Conservation (phyloP, 495 filamentous ascomycete species). For the Evernia prunastri region DNA sequence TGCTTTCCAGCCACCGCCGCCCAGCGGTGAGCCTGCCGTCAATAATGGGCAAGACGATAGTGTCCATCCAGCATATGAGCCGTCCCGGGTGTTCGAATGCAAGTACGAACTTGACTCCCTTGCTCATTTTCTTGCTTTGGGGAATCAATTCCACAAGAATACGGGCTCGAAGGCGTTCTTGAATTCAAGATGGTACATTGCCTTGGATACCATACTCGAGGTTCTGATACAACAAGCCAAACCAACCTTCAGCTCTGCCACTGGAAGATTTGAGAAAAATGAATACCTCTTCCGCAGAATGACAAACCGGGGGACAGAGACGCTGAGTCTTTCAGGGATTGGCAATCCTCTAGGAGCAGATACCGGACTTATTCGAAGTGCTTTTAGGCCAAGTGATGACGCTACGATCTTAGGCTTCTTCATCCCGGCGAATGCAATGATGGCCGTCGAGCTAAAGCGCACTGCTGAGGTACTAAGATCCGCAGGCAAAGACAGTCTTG, state of each 20-base stretch:
- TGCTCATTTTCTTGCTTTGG: constrained; percentile 80
- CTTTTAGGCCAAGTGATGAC: constrained; percentile 95
- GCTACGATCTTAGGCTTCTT: constrained; percentile 94
- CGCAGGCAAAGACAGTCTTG: constrained; percentile 48
- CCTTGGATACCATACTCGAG: constrained; percentile 63
- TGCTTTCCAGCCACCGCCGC: constrained; percentile 90
- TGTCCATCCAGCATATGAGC: constrained; percentile 83
- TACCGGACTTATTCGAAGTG: constrained; percentile 81
- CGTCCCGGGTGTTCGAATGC: constrained; percentile 85
- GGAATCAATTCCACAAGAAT: constrained; percentile 76
- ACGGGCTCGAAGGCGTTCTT: constrained; percentile 74
- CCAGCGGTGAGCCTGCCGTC: constrained; percentile 62
- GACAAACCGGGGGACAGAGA: constrained; percentile 83
- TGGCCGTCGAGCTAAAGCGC: constrained; percentile 81
- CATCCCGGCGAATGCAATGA: constrained; percentile 94
- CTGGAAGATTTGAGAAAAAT: constrained; percentile 58
- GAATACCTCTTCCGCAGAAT: constrained; percentile 79
- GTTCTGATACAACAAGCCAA: constrained; percentile 73
- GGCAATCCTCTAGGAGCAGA: constrained; percentile 85
- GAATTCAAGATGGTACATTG: constrained; percentile 70
- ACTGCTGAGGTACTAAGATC: constrained; percentile 60
- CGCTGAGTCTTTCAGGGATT: constrained; percentile 69
- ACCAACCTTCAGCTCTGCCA: constrained; percentile 67
- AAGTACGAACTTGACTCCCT: constrained; percentile 98
- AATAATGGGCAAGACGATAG: constrained; percentile 70